phyloP scores from a whole-genome alignment of 129 eudicot species.

The Sambucus nigra region DNA sequence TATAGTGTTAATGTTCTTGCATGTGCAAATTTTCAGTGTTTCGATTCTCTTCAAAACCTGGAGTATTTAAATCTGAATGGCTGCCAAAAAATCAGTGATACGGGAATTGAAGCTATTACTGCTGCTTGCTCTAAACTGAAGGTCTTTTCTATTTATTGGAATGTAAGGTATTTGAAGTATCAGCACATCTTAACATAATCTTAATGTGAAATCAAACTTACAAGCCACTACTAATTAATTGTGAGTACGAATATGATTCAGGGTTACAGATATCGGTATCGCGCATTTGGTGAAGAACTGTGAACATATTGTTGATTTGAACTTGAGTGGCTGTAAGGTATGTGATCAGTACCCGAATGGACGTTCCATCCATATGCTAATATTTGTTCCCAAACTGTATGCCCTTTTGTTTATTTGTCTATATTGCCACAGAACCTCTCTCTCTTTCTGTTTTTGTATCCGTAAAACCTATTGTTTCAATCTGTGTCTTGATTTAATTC shows the following conservation, averaged over 20 bases:
- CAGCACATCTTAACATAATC: neutral
- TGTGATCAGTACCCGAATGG: neutral
- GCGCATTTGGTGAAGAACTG: slow-evolving; percentile 73
- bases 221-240: slow-evolving; percentile 1
- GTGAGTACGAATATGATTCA: slow-evolving; percentile 26
- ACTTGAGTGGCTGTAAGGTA: slow-evolving; percentile 98
- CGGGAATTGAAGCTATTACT: slow-evolving; percentile 72
- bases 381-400: neutral
- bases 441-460: neutral
- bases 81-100: slow-evolving; percentile 85
- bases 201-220: neutral
- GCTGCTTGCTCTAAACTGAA: slow-evolving; percentile 43
- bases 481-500: neutral
- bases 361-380: slow-evolving; percentile 2
- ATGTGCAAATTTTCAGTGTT: slow-evolving; percentile 32
- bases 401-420: neutral
- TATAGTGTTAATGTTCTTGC: slow-evolving; percentile 2
- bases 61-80: slow-evolving; percentile 76
- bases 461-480: neutral
- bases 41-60: slow-evolving; percentile 42
- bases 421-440: slow-evolving; percentile 1
- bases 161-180: slow-evolving; percentile 58
- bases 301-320: slow-evolving; percentile 69
- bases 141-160: slow-evolving; percentile 90
- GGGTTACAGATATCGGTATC: slow-evolving; percentile 80